Evolutionary conservation across 1,139 yeast genomes (phyloP).

Genomic region (Barnettozyma hawaiiensis): DNA sequence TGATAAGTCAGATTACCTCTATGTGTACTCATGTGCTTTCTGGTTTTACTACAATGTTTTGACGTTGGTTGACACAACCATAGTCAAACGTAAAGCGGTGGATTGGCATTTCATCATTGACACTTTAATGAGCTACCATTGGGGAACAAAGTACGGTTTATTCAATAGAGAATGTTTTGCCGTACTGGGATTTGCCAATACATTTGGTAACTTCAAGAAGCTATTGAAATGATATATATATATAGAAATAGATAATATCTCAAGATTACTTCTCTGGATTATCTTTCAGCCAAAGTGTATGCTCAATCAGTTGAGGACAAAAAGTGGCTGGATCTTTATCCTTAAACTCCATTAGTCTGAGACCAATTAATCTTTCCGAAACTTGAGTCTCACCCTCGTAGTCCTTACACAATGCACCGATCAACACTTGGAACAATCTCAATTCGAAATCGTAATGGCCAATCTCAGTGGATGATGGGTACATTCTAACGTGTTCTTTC

Average conservation of each 20-base stretch:
- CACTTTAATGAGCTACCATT: constrained; percentile 22
- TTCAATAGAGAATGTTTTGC: constrained; percentile 20
- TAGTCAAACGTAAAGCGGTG: constrained; percentile 7
- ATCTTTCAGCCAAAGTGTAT: constrained; percentile 28
- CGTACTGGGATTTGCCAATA: constrained; percentile 19
- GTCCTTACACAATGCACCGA: constrained; percentile 30
- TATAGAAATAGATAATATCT: no score
- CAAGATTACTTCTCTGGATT: constrained; percentile 19
- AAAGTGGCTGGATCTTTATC: constrained; percentile 23
- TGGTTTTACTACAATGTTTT: constrained; percentile 21
- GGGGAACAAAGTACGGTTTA: constrained; percentile 21
- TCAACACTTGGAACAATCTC: constrained; percentile 32
- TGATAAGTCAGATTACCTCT: constrained; percentile 23
- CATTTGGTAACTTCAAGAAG: constrained; percentile 15
- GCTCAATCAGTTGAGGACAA: constrained; percentile 28
- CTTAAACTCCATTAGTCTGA: constrained; percentile 25
- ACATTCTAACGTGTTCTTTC: constrained; percentile 28
- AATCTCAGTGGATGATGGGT: constrained; percentile 19
- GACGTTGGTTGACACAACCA: constrained; percentile 8
- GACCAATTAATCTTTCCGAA: constrained; percentile 25
- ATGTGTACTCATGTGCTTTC: constrained; percentile 22
- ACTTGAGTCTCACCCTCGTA: constrained; percentile 23
- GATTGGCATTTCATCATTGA: constrained; percentile 19
- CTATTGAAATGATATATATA: constrained; percentile 6
- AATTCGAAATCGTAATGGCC: constrained; percentile 33